phyloP scores from a whole-genome alignment of 192 early-diverging fungal genomes.

The Coemansia sp. region DNA sequence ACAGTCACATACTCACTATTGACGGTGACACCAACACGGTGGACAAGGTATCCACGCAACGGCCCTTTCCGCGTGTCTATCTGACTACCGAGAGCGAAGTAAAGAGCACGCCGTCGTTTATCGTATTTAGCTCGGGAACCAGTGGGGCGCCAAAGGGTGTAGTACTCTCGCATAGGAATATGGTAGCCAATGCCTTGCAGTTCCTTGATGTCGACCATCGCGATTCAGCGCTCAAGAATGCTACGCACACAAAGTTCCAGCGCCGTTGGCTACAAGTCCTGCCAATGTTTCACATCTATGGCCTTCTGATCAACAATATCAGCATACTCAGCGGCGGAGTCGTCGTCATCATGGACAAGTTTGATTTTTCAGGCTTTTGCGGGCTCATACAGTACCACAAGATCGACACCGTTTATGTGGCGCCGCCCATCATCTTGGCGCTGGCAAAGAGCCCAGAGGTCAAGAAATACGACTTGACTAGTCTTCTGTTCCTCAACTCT shows the following conservation, averaged over 20 bases:
- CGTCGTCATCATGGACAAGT: slow-evolving; percentile 76
- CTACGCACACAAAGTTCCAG: slow-evolving; percentile 16
- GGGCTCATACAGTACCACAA: slow-evolving; percentile 67
- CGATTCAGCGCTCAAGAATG: slow-evolving; percentile 16
- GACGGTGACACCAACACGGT: slow-evolving; percentile 16
- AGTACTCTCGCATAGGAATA: slow-evolving; percentile 73
- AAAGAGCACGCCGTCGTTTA: slow-evolving; percentile 36
- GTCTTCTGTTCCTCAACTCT: slow-evolving; percentile 60
- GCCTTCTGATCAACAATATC: slow-evolving; percentile 55
- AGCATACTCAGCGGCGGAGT: slow-evolving; percentile 52
- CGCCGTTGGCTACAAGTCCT: slow-evolving; percentile 45
- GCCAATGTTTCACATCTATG: slow-evolving; percentile 79
- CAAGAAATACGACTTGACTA: slow-evolving; percentile 70
- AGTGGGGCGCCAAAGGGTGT: slow-evolving; percentile 81
- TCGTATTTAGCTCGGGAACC: slow-evolving; percentile 52
- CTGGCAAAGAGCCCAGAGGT: slow-evolving; percentile 75
- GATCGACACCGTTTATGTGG: slow-evolving; percentile 63
- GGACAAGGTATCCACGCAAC: slow-evolving; percentile 8
- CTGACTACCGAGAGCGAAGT: slow-evolving; percentile 20
- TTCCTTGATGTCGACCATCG: slow-evolving; percentile 46
- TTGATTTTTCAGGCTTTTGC: slow-evolving; percentile 65
- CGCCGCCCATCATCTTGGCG: slow-evolving; percentile 66
- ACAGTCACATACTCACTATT: slow-evolving; percentile 29
- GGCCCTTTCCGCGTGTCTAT: slow-evolving; percentile 35
- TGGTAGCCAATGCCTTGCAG: slow-evolving; percentile 73